Conservation (phyloP, 2,329 filamentous ascomycete species). For the Microsporum canis region DNA sequence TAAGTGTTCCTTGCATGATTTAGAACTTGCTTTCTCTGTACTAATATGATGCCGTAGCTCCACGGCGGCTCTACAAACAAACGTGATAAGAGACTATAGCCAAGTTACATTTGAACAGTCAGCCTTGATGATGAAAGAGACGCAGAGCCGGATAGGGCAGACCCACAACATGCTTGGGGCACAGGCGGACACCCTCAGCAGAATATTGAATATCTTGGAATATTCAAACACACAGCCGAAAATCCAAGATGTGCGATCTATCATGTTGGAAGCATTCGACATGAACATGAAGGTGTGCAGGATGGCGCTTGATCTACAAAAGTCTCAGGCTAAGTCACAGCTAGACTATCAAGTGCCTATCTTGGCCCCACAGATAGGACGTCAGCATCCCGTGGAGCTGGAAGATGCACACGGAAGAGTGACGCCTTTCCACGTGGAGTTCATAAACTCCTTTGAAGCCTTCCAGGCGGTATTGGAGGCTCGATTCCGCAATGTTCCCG, state of each 20-base stretch:
- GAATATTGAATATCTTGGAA: background rate
- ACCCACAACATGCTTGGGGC: slow-evolving; percentile 1
- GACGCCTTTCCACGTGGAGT: slow-evolving; percentile 11
- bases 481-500: slow-evolving; percentile 7
- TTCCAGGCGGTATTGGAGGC: slow-evolving; percentile 10
- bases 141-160: slow-evolving; percentile 4
- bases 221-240: background rate
- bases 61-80: background rate
- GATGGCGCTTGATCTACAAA: slow-evolving; percentile 6
- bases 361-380: slow-evolving; percentile 5
- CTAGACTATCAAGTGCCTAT: background rate
- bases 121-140: background rate
- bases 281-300: slow-evolving; percentile 8
- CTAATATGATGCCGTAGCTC: background rate
- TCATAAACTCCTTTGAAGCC: slow-evolving; percentile 11
- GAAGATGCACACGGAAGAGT: slow-evolving; percentile 9
- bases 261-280: slow-evolving; percentile 4
- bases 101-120: slow-evolving; percentile 4
- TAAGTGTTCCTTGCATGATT: background rate
- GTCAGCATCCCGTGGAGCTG: slow-evolving; percentile 7
- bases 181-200: slow-evolving; percentile 1
- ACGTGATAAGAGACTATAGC: background rate
- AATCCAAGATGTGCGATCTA: background rate
- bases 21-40: background rate
- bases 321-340: background rate